Percentiles rank a stretch among this genome's conserved stretches.
Conservation (phyloP, 805 yeast species). For the Wickerhamiella vanderwaltii region DNA sequence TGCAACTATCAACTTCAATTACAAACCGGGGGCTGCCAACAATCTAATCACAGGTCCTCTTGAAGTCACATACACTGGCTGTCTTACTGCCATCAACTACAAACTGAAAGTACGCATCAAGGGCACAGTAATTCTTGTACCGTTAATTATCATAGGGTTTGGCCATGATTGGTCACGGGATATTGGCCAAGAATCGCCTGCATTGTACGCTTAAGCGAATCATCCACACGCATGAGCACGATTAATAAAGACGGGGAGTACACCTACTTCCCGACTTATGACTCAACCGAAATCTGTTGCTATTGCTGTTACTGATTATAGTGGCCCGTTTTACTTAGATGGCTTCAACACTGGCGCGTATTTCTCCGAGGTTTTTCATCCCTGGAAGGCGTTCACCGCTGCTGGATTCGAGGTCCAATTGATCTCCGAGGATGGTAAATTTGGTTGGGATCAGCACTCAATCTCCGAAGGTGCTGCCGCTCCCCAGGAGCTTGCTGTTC, state of each 20-base stretch:
- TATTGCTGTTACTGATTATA: conserved; percentile 19
- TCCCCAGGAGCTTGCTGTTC: conserved; percentile 35
- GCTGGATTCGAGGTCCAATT: conserved; percentile 44
- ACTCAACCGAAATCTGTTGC: conserved; percentile 19
- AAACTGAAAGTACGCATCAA: neutral
- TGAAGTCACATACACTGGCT: conserved; percentile 2
- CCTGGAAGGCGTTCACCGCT: conserved; percentile 37
- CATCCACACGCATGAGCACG: too few species aligned
- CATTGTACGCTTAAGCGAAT: neutral
- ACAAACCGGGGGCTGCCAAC: too few species aligned
- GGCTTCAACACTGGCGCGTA: conserved; percentile 52
- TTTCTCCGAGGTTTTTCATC: conserved; percentile 48
- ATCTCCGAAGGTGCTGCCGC: conserved; percentile 30
- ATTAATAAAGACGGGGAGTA: too few species aligned
- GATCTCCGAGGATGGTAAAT: conserved; percentile 47
- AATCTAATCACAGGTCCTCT: neutral
- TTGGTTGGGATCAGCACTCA: conserved; percentile 49
- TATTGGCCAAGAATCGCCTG: neutral
- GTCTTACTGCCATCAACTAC: conserved; percentile 4
- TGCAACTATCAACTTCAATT: too few species aligned
- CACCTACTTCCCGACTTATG: too few species aligned
- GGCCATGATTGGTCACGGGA: too few species aligned
- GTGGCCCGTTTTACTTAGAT: conserved; percentile 39
- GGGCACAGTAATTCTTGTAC: neutral
- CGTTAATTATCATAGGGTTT: neutral